phyloP scores from a whole-genome alignment of 2,329 filamentous ascomycete species.

The Chaetomium strumarium region DNA sequence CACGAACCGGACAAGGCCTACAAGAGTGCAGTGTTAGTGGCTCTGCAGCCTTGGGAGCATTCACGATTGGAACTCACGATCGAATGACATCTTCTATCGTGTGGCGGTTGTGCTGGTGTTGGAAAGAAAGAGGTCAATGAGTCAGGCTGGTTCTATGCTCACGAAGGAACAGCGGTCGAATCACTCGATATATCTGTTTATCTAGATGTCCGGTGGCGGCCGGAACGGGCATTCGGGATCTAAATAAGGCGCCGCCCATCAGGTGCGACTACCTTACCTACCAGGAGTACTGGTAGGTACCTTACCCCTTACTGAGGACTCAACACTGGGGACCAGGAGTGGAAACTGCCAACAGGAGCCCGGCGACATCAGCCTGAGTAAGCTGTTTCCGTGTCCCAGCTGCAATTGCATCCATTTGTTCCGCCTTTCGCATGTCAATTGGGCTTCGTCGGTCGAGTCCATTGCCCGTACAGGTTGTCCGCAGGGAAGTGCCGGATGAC shows the following conservation, averaged over 20 bases:
- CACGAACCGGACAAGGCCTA: conserved; percentile 55
- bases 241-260: conserved; percentile 7
- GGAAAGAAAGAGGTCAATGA: background rate
- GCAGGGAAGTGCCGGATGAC: background rate
- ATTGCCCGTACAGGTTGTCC: background rate
- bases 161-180: background rate
- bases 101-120: background rate
- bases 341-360: background rate
- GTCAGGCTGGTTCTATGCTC: background rate
- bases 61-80: conserved; percentile 2
- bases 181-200: background rate
- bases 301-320: background rate
- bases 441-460: background rate
- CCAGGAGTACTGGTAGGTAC: no score
- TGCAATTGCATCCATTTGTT: background rate
- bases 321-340: background rate
- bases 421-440: background rate
- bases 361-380: background rate
- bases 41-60: background rate
- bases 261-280: background rate
- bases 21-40: background rate
- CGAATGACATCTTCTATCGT: conserved; percentile 9
- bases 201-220: background rate
- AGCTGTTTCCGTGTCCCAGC: background rate
- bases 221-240: conserved; percentile 2